Evolutionary conservation across 1,139 yeast genomes (phyloP).

Genomic region (Yamadazyma dushanensis): DNA sequence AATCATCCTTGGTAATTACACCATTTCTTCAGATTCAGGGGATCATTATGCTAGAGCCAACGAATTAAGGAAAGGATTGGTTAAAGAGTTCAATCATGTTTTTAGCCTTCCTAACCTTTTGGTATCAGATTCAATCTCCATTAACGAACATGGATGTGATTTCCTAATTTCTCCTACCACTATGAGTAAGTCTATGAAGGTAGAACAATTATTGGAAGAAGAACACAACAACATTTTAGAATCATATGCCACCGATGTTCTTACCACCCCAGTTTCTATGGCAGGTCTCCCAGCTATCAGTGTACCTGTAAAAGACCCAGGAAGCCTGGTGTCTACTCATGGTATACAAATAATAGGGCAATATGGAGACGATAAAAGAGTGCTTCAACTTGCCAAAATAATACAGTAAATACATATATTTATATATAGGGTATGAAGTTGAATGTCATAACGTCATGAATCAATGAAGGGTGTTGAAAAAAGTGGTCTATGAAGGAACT

Average conservation of each 20-base stretch:
- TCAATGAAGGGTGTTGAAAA: conserved; percentile 1
- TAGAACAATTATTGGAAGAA: conserved; percentile 38
- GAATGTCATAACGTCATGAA: conserved; percentile 42
- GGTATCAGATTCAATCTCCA: conserved; percentile 6
- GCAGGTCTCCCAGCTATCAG: conserved; percentile 89
- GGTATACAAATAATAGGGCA: conserved; percentile 84
- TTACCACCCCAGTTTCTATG: conserved; percentile 87
- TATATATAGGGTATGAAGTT: conserved; percentile 27
- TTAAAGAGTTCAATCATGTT: conserved; percentile 62
- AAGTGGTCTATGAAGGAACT: conserved; percentile 5
- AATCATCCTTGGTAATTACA: conserved; percentile 81
- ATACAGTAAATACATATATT: conserved; percentile 6
- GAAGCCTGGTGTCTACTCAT: conserved; percentile 24
- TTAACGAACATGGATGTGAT: conserved; percentile 51
- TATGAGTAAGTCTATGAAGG: conserved; percentile 54
- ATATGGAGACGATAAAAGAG: conserved; percentile 72
- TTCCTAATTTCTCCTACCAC: conserved; percentile 75
- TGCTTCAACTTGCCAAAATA: conserved; percentile 42
- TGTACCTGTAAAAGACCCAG: conserved; percentile 53
- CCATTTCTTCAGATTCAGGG: conserved; percentile 73
- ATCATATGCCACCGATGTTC: conserved; percentile 75
- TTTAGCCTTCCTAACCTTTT: conserved; percentile 57
- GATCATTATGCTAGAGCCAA: conserved; percentile 82
- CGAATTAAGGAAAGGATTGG: conserved; percentile 57
- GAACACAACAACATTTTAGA: conserved; percentile 51